Base-by-base conservation (phyloP, 1,284 basidiomycete species). In the Clitocybe nebularis region DNA sequence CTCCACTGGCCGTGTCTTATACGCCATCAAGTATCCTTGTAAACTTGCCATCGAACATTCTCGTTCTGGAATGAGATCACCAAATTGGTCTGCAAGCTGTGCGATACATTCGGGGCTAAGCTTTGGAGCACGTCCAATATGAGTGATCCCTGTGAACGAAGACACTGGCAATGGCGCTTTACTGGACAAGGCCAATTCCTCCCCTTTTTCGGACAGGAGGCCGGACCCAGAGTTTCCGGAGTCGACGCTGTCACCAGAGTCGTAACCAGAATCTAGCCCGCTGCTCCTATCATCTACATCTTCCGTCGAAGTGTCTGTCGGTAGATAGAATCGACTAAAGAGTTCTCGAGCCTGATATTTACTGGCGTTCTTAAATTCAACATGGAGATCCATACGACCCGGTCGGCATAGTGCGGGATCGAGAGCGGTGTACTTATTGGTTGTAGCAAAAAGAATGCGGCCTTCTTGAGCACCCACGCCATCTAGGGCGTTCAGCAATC, bases 371-470 rank as follows among this genome's bases (percentile, higher is more conserved):
- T 69, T 68, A 58, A 84, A 84, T 51, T 81, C 73, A 41, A 85
- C 60, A 50, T 82, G 77, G 6, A 81, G 46, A 55, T 85, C 81
- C 68, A 84, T 76, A 1, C 83, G 73, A n/a, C 84, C 83, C 0
- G 82, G 78, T 5, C 83, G 74, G 46, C 72, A 71, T n/a, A 85
- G 67, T 0, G 82, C 84, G 0, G 79, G 68, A 46, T 84, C 82
- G 9, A 85, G 73, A 1, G 68, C 60, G 6, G 57, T 51, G 55
- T 75, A 75, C 45, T 77, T 70, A 62, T 85, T 84, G 1, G 81
- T 84, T 1, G 82, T 84, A 2, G 80, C 80, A 42, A 84, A 81
- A 1, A 84, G 62, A 14, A 84, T 68, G 0, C 80, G 72, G 11
- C 81, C 83, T 54, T 84, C 79, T 46, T 77, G 75, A 0, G 79